phyloP scores from a whole-genome alignment of 2,329 filamentous ascomycete genomes.

The Periconia sp. region DNA sequence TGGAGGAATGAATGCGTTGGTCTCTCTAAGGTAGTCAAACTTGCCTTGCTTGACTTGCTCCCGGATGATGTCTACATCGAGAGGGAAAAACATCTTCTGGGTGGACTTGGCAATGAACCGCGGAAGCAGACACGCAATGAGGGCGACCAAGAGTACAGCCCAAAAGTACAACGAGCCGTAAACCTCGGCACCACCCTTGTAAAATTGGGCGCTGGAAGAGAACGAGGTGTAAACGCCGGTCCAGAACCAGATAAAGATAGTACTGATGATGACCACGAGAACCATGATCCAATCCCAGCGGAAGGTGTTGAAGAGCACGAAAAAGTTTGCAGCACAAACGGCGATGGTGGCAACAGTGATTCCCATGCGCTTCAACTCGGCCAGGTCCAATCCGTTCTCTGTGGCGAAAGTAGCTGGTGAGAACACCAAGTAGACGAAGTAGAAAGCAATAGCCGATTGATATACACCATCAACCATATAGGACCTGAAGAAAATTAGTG shows the following conservation, averaged over 20 bases:
- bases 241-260: slow-evolving; percentile 91
- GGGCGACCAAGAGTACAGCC: slow-evolving; percentile 77
- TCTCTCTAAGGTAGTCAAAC: slow-evolving; percentile 71
- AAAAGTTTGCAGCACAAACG: slow-evolving; percentile 86
- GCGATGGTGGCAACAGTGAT: slow-evolving; percentile 82
- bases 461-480: slow-evolving; percentile 97
- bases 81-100: slow-evolving; percentile 92
- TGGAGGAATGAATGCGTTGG: slow-evolving; percentile 53
- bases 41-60: slow-evolving; percentile 84
- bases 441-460: slow-evolving; percentile 92
- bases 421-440: slow-evolving; percentile 84
- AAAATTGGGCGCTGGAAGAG: slow-evolving; percentile 65
- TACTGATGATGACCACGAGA: slow-evolving; percentile 78
- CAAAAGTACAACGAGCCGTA: slow-evolving; percentile 85
- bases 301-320: slow-evolving; percentile 95
- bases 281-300: slow-evolving; percentile 97
- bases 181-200: slow-evolving; percentile 74
- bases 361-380: slow-evolving; percentile 82
- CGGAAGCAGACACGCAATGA: slow-evolving; percentile 81
- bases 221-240: slow-evolving; percentile 81
- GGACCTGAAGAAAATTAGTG: slow-evolving; percentile 45
- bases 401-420: slow-evolving; percentile 68
- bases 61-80: slow-evolving; percentile 91
- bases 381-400: slow-evolving; percentile 71
- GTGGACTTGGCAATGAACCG: slow-evolving; percentile 83